A percentile compares a stretch with the other conserved stretches of the same genome.
These are phyloP conservation scores for Ophiostoma himal-ulmi DNA, from an alignment of 2,329 filamentous ascomycete species.

Conservation along the genomic window DNA sequence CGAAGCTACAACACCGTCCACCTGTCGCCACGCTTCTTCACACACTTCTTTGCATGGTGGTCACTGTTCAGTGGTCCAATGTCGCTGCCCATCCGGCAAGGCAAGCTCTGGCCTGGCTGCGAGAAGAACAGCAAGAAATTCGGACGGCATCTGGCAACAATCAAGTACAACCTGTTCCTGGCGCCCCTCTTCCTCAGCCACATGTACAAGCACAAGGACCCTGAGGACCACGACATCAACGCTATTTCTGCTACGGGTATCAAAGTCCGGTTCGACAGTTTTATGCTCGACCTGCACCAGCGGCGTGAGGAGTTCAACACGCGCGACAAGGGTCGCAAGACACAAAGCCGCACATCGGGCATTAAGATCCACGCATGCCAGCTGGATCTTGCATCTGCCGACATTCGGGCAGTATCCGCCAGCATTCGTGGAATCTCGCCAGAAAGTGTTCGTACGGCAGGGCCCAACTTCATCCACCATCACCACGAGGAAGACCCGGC, in stretches of 20 bases:
- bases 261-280: conserved; percentile 91
- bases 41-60: conserved; percentile 98
- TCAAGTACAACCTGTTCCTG: conserved; percentile 92
- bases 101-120: conserved; percentile 79
- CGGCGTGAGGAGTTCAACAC: conserved; percentile 87
- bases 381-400: conserved; percentile 82
- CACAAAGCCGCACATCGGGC: conserved; percentile 74
- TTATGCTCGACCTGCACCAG: conserved; percentile 95
- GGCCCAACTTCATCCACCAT: conserved; percentile 47
- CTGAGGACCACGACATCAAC: conserved; percentile 71
- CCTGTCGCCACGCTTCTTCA: conserved; percentile 91
- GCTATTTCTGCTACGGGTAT: conserved; percentile 89
- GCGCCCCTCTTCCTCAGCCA: conserved; percentile 93
- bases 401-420: conserved; percentile 88
- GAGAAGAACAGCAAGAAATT: conserved; percentile 99
- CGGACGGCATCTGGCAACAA: conserved; percentile 90
- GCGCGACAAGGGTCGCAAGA: conserved; percentile 67
- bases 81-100: conserved; percentile 90
- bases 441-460: conserved; percentile 60
- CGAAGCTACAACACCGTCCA: conserved; percentile 96
- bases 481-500: conserved; percentile 51
- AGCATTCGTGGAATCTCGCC: conserved; percentile 75
- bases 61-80: conserved; percentile 91
- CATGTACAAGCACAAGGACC: conserved; percentile 97
- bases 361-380: conserved; percentile 97